A percentile compares a stretch with the other conserved stretches of the same genome.
These are phyloP conservation scores for Monosporozyma yasuniensis DNA, from an alignment of 805 yeast genomes.

Conservation along the genomic window DNA sequence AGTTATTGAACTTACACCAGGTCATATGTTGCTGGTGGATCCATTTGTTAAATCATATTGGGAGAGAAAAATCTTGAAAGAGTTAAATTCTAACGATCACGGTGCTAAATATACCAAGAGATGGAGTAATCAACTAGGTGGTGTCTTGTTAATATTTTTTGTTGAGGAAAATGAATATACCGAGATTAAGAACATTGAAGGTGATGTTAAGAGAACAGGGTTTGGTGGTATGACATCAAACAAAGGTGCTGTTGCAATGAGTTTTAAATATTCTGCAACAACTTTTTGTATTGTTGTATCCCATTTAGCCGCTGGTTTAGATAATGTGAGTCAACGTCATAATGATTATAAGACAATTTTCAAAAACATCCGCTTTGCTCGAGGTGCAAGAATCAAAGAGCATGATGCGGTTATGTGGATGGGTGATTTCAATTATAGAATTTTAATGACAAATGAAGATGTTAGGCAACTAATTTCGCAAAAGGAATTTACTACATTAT, in stretches of 20 bases:
- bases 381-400: conserved; percentile 50
- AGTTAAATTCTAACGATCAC: conserved; percentile 33
- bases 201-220: conserved; percentile 81
- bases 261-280: conserved; percentile 57
- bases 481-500: conserved; percentile 42
- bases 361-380: conserved; percentile 58
- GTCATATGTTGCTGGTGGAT: conserved; percentile 76
- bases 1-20: conserved; percentile 73
- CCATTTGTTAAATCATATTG: conserved; percentile 49
- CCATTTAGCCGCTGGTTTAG: conserved; percentile 90
- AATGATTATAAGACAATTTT: conserved; percentile 75
- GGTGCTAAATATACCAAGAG: conserved; percentile 40
- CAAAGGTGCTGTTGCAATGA: conserved; percentile 71
- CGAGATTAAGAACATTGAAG: conserved; percentile 52
- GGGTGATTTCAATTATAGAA: conserved; percentile 90
- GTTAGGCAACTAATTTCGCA: conserved; percentile 50
- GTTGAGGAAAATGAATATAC: conserved; percentile 45
- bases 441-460: conserved; percentile 59
- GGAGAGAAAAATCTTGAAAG: conserved; percentile 51
- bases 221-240: conserved; percentile 82
- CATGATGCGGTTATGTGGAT: conserved; percentile 82
- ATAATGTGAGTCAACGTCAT: conserved; percentile 73
- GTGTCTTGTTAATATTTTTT: conserved; percentile 64
- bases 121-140: conserved; percentile 80
- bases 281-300: conserved; percentile 72